Conservation (phyloP, 164 flowering plant genomes). For the Magnolia kwangsiensis region DNA sequence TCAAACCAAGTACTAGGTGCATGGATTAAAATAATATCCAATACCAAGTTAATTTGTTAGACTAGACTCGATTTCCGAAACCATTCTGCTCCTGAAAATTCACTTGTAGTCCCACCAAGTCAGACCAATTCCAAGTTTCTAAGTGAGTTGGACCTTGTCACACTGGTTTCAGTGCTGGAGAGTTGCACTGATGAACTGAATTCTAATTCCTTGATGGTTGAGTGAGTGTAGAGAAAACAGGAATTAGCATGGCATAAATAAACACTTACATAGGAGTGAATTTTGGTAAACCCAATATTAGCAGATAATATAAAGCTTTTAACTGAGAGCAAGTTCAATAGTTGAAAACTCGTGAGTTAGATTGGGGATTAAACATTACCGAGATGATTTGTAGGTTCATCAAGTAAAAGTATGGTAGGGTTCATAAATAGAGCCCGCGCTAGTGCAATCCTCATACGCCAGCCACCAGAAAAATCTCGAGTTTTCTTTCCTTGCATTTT, state of each 20-base stretch:
- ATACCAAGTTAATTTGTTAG: too few relatives aligned
- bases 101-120: too few relatives aligned
- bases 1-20: too few relatives aligned
- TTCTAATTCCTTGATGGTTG: too few relatives aligned
- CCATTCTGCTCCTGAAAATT: too few relatives aligned
- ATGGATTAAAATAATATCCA: too few relatives aligned
- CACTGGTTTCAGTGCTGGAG: too few relatives aligned
- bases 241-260: not conserved
- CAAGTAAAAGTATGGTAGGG: constrained; percentile 80
- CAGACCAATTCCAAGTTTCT: too few relatives aligned
- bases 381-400: constrained; percentile 95
- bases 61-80: too few relatives aligned
- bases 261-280: not conserved
- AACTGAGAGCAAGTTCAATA: not conserved
- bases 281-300: not conserved
- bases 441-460: constrained; percentile 98
- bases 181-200: too few relatives aligned
- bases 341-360: not conserved
- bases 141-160: too few relatives aligned
- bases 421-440: constrained; percentile 91
- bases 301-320: not conserved
- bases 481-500: constrained; percentile 87
- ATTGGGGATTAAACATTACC: constrained; percentile 36
- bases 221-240: too few relatives aligned
- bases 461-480: constrained; percentile 94